Conservation (phyloP, 2,329 filamentous ascomycete species). For the Elsinoe ampelina region DNA sequence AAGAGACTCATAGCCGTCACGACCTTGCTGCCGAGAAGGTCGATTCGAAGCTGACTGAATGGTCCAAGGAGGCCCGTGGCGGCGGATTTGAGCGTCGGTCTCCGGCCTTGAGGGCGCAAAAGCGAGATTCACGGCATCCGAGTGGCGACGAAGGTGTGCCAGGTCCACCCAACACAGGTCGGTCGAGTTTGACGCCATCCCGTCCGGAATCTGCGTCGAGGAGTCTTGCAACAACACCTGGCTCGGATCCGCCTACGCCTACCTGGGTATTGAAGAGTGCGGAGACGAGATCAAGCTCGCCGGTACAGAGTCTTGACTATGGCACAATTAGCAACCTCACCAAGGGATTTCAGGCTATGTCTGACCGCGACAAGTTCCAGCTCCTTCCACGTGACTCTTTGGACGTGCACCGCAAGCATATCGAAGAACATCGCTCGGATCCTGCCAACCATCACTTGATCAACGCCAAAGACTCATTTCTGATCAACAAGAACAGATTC, state of each 20-base stretch:
- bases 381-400: slow-evolving; percentile 21
- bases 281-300: not conserved
- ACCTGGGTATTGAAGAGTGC: not conserved
- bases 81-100: not conserved
- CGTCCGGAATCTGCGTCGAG: not conserved
- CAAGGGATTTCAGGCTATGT: not conserved
- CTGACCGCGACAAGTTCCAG: not conserved
- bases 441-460: slow-evolving; percentile 19
- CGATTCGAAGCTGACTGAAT: slow-evolving; percentile 1
- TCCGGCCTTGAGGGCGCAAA: not conserved
- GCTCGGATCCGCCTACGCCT: not conserved
- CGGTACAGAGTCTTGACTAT: not conserved
- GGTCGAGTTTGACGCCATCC: not conserved
- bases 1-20: not conserved
- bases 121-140: not conserved
- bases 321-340: not conserved
- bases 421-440: slow-evolving; percentile 16
- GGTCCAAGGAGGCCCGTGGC: not conserved
- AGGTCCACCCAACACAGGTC: slow-evolving; percentile 7
- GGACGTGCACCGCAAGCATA: slow-evolving; percentile 21
- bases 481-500: slow-evolving; percentile 22
- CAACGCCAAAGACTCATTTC: slow-evolving; percentile 23
- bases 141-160: slow-evolving; percentile 12
- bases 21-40: slow-evolving; percentile 8
- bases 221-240: slow-evolving; percentile 2